Percentiles rank a stretch among this genome's conserved stretches.
Conservation (phyloP, 2,329 filamentous ascomycete species). For the Fusarium paranaense region DNA sequence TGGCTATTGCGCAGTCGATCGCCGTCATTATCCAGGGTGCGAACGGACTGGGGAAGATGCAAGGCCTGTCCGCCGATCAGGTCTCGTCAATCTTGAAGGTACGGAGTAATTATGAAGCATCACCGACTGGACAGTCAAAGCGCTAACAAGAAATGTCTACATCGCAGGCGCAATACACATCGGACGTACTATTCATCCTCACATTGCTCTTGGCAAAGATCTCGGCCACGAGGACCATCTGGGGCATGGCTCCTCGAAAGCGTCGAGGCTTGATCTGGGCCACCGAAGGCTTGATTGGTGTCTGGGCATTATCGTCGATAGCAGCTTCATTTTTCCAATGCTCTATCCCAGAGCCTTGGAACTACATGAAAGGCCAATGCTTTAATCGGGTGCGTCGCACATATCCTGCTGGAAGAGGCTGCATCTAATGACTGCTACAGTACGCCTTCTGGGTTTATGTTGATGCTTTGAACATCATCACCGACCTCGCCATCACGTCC, state of each 20-base stretch:
- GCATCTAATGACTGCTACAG: not conserved
- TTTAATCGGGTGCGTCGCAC: slow-evolving; percentile 21
- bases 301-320: slow-evolving; percentile 28
- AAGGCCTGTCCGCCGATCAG: slow-evolving; percentile 6
- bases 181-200: slow-evolving; percentile 25
- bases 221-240: slow-evolving; percentile 34
- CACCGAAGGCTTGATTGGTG: slow-evolving; percentile 19
- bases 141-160: not conserved
- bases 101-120: not conserved
- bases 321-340: slow-evolving; percentile 27
- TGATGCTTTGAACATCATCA: slow-evolving; percentile 23
- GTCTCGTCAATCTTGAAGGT: slow-evolving; percentile 28
- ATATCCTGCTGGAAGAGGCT: not conserved
- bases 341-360: slow-evolving; percentile 30
- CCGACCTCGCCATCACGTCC: slow-evolving; percentile 11
- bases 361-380: slow-evolving; percentile 28
- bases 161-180: slow-evolving; percentile 22
- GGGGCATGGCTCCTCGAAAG: slow-evolving; percentile 30
- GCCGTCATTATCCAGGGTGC: slow-evolving; percentile 29
- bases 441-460: slow-evolving; percentile 25
- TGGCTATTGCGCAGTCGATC: slow-evolving; percentile 32
- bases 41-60: slow-evolving; percentile 30
- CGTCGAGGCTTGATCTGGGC: slow-evolving; percentile 10
- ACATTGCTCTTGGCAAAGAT: slow-evolving; percentile 28
- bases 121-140: not conserved